These are phyloP conservation scores for Fusarium anguioides DNA, from an alignment of 2,329 filamentous ascomycete genomes.

Conservation along the genomic window DNA sequence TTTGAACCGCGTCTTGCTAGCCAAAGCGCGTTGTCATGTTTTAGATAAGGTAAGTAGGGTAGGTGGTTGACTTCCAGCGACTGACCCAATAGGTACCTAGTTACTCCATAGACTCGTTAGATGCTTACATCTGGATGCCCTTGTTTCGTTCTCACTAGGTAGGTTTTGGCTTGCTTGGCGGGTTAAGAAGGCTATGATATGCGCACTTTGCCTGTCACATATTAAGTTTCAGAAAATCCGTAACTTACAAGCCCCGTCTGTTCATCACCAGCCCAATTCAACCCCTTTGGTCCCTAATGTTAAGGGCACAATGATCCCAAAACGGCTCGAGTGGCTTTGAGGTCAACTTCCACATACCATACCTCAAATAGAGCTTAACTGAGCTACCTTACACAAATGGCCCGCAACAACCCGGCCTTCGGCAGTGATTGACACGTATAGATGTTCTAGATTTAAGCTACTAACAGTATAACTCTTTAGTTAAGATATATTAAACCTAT, in stretches of 20 bases:
- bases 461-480: constrained; percentile 36
- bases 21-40: background rate
- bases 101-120: background rate
- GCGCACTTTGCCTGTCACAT: background rate
- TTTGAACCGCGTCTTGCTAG: background rate
- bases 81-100: background rate
- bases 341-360: constrained; percentile 17
- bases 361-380: constrained; percentile 27
- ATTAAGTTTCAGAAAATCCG: constrained; percentile 9
- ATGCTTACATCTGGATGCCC: background rate
- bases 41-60: background rate
- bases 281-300: background rate
- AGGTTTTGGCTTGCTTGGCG: background rate
- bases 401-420: constrained; percentile 38
- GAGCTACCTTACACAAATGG: constrained; percentile 15
- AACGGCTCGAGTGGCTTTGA: constrained; percentile 22
- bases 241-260: constrained; percentile 5
- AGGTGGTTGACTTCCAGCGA: background rate
- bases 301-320: too few relatives aligned
- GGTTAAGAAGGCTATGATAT: background rate
- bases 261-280: background rate
- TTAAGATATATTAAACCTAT: too few relatives aligned
- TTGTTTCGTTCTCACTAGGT: background rate
- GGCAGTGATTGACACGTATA: constrained; percentile 33
- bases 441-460: constrained; percentile 34